phyloP scores from a whole-genome alignment of 352 stramenopile species.

The Pythium myriotylum region DNA sequence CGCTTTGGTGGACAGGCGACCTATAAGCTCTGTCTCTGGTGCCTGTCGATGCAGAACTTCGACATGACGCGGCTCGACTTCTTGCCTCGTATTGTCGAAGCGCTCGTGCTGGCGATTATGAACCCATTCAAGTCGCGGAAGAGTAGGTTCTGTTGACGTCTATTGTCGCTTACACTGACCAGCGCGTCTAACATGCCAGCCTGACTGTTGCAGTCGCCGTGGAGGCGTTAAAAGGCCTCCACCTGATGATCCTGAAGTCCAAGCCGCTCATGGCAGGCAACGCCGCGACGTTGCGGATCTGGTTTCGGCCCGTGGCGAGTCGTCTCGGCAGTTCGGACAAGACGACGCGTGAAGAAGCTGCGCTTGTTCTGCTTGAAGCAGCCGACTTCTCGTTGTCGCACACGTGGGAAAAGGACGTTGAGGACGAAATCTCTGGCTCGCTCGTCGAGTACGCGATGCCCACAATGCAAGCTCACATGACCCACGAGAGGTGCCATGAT shows the following conservation, averaged over 20 bases:
- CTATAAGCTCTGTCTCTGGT: conserved; percentile 76
- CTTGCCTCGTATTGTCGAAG: conserved; percentile 57
- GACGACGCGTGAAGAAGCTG: conserved; percentile 46
- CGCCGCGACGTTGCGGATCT: conserved; percentile 40
- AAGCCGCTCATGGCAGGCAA: conserved; percentile 37
- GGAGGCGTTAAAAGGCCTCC: conserved; percentile 63
- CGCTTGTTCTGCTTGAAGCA: conserved; percentile 54
- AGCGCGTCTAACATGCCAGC: conserved; percentile 7
- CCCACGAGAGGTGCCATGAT: conserved; percentile 40
- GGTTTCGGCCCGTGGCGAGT: conserved; percentile 54
- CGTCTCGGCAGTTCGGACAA: conserved; percentile 53
- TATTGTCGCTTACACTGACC: too few species aligned
- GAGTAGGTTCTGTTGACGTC: conserved; percentile 48
- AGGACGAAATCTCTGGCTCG: conserved; percentile 39
- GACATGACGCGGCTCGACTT: conserved; percentile 45
- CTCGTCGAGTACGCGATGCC: conserved; percentile 51
- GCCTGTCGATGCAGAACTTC: conserved; percentile 65
- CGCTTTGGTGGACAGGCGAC: conserved; percentile 29
- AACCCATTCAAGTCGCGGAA: conserved; percentile 72
- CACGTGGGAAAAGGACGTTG: conserved; percentile 18
- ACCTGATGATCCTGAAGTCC: conserved; percentile 56
- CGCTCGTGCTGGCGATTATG: conserved; percentile 64
- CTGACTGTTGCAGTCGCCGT: conserved; percentile 44
- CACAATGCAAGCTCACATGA: conserved; percentile 58
- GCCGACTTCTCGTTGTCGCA: neutral